These are phyloP conservation scores for Starmerella apis DNA, from an alignment of 805 yeast species.

Conservation along the genomic window DNA sequence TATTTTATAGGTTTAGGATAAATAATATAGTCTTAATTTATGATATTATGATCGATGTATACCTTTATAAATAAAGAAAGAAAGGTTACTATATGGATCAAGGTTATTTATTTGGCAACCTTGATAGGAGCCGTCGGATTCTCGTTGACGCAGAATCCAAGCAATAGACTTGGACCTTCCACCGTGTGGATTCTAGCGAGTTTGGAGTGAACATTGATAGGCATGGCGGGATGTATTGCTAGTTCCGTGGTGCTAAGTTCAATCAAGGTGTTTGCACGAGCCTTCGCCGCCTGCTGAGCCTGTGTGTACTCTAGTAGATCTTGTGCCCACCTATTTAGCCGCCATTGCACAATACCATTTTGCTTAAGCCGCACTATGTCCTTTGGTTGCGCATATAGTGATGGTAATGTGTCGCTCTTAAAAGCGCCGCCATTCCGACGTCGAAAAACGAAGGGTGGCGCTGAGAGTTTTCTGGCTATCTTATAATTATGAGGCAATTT, in stretches of 20 bases:
- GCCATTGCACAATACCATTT: neutral
- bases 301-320: neutral
- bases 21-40: too few species aligned
- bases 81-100: too few species aligned
- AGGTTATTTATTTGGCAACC: too few species aligned
- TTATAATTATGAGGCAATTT: neutral
- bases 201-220: neutral
- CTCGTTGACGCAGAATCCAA: neutral
- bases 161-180: neutral
- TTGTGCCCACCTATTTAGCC: constrained; percentile 1
- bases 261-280: neutral
- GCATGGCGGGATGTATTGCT: neutral
- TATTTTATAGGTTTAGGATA: too few species aligned
- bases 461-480: neutral
- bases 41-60: too few species aligned
- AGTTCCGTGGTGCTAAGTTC: neutral
- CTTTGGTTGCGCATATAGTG: neutral
- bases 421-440: constrained; percentile 1
- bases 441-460: neutral
- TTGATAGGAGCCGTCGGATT: too few species aligned
- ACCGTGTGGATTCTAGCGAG: neutral
- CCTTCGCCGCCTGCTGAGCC: neutral
- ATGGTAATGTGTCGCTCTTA: neutral
- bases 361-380: neutral
- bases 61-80: too few species aligned